Conservation (phyloP, 108 stramenopile species). For the Nitzschia sp. region DNA sequence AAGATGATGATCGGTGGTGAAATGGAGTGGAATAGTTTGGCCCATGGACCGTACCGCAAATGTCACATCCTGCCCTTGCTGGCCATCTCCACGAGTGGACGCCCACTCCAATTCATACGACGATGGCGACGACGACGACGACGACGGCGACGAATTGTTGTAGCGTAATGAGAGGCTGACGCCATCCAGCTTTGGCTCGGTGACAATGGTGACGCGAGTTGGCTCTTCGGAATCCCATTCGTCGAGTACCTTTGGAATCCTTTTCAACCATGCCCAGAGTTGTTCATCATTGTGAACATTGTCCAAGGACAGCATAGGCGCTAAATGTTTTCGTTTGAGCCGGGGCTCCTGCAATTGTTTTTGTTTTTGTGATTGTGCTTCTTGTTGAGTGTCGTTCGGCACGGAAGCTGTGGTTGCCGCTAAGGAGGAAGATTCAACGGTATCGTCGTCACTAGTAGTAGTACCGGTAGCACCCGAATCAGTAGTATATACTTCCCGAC, state of each 20-base stretch:
- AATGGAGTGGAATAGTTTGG: conserved; percentile 9
- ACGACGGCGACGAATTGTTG: conserved; percentile 7
- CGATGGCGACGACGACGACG: background rate
- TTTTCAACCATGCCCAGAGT: conserved; percentile 63
- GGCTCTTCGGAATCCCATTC: background rate
- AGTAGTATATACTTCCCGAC: background rate
- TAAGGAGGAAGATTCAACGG: background rate
- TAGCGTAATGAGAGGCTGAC: conserved; percentile 86
- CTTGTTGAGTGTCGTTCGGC: too few species aligned
- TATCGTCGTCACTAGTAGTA: background rate
- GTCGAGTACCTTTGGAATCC: conserved; percentile 39
- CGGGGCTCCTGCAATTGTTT: conserved; percentile 14
- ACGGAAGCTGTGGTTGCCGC: background rate
- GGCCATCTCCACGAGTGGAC: conserved; percentile 91
- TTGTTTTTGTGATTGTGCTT: background rate
- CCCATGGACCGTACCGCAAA: conserved; percentile 34
- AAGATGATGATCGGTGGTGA: background rate
- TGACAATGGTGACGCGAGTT: conserved; percentile 50
- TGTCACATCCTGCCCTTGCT: conserved; percentile 81
- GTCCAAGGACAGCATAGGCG: conserved; percentile 79
- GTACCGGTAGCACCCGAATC: background rate
- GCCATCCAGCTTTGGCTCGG: conserved; percentile 96
- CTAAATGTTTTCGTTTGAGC: conserved; percentile 57
- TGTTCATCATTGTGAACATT: conserved; percentile 66
- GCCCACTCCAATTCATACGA: conserved; percentile 67